A percentile compares a stretch with the other conserved stretches of the same genome.
These are phyloP conservation scores for rapeseed (Brassica napus) DNA, from an alignment of 345 rosid genomes.

Conservation along the genomic window DNA sequence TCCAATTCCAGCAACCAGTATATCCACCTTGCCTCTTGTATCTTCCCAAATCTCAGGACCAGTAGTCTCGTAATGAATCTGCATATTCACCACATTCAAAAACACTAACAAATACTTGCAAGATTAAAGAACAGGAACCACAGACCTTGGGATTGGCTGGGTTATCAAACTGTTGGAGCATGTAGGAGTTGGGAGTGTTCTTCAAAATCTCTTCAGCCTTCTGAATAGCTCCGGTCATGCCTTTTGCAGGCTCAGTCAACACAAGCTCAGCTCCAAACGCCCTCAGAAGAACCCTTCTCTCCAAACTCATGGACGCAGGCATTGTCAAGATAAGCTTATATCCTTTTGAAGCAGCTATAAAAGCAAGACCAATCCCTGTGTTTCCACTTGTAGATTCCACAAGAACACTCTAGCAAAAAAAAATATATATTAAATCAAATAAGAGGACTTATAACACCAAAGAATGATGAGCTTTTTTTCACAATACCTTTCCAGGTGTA, in stretches of 20 bases:
- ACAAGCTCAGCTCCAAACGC: constrained; percentile 94
- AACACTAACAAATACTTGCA: constrained; percentile 22
- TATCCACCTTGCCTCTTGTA: constrained; percentile 80
- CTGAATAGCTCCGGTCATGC: constrained; percentile 70
- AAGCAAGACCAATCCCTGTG: constrained; percentile 93
- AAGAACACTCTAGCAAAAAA: constrained; percentile 57
- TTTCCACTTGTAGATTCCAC: constrained; percentile 94
- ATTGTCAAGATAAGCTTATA: constrained; percentile 72
- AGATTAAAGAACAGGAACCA: background rate
- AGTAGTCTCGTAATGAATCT: constrained; percentile 85
- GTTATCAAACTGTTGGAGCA: constrained; percentile 87
- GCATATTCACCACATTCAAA: constrained; percentile 28
- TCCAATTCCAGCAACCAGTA: constrained; percentile 76
- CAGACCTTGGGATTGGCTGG: constrained; percentile 85
- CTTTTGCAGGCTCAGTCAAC: constrained; percentile 81
- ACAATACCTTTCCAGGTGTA: constrained; percentile 46
- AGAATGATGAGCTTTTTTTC: background rate
- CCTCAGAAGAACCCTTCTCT: constrained; percentile 76
- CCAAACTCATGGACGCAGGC: constrained; percentile 88
- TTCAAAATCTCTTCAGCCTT: constrained; percentile 77
- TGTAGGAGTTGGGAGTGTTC: constrained; percentile 66
- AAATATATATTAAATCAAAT: background rate
- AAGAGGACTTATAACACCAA: background rate
- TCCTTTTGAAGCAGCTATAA: constrained; percentile 83
- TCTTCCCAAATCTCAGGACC: constrained; percentile 93